phyloP scores from a whole-genome alignment of 495 filamentous ascomycete species.

The Penicillium ucsense region DNA sequence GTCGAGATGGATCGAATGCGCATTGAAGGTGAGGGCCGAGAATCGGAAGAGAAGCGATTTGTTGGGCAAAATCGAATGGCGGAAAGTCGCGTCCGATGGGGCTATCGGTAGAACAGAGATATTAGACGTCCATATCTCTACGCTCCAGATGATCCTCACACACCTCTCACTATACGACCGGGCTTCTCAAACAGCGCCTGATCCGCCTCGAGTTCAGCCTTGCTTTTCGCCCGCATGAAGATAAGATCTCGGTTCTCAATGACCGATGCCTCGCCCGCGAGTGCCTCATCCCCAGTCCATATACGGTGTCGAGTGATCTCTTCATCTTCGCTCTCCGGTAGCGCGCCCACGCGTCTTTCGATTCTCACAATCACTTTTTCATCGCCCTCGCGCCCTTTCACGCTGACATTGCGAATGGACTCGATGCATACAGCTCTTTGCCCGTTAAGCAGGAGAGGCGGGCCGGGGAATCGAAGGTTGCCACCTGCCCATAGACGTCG shows the following conservation, averaged over 20 bases:
- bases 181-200: constrained; percentile 16
- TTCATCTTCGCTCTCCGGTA: constrained; percentile 26
- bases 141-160: neutral
- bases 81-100: constrained; percentile 42
- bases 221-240: constrained; percentile 46
- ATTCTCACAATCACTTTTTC: constrained; percentile 54
- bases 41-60: constrained; percentile 69
- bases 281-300: constrained; percentile 30
- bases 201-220: constrained; percentile 20
- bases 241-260: constrained; percentile 50
- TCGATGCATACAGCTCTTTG: constrained; percentile 51
- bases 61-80: constrained; percentile 51
- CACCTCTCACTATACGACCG: constrained; percentile 30
- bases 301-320: constrained; percentile 29
- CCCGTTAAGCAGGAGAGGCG: constrained; percentile 35
- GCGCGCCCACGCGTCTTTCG: constrained; percentile 38
- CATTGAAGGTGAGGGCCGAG: constrained; percentile 77
- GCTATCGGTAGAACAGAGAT: constrained; percentile 14
- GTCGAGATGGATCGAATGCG: constrained; percentile 80
- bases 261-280: constrained; percentile 26
- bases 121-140: neutral
- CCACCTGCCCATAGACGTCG: constrained; percentile 79
- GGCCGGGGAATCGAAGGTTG: constrained; percentile 23
- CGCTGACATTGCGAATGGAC: constrained; percentile 48
- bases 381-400: constrained; percentile 43